Base-by-base conservation (phyloP, 148 eudicot species). In the Fallopia convolvulus region DNA sequence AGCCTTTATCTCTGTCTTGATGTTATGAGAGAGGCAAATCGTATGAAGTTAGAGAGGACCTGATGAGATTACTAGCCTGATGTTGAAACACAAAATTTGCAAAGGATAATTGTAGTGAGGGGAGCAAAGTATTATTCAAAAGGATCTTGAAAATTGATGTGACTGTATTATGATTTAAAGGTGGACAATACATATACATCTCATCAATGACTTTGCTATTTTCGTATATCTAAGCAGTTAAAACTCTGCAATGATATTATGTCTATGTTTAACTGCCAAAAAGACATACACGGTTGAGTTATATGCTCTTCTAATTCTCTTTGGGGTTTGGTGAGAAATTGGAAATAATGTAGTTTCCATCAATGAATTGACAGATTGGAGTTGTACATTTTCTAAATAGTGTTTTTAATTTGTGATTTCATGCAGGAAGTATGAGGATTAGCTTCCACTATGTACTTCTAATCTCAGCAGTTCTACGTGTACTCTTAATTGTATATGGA, bases 401-500 rank as follows among this genome's bases (percentile, higher is more conserved):
- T 68, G 1, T 10, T 61, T 61, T 23, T 12, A 39, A 36, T 44
- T 46, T 77, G 26, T 77, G 72, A 26, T 76, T 17, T 6, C 32
- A 41, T 82, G 74, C 79, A 74, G 83, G 56, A 72, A 86, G 79
- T 86, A 72, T 60, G 58, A 77, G 65, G 78, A 82, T 95, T 56
- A 87, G 76, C 42, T 86, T 91, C 52, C 82, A 82, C 58, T 84
- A 85, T 23, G 81, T 95, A 77, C 81, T 92, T 33, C 48, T 95
- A 48, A 79, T 91, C 77, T 95, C 99, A 15, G 89, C 90, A 20
- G 26, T 85, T 32, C 82, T 95, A 66, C 88, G 99, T 26, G 81
- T 88, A 20, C 33, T 86, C 70, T 77, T 95, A 77, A 92, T 95
- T 75, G 49, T 92, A 0, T 95, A 91, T 77, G 97, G 99, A 79